Conservation (phyloP, 2,329 filamentous ascomycete species). For the Xylogone sp. region DNA sequence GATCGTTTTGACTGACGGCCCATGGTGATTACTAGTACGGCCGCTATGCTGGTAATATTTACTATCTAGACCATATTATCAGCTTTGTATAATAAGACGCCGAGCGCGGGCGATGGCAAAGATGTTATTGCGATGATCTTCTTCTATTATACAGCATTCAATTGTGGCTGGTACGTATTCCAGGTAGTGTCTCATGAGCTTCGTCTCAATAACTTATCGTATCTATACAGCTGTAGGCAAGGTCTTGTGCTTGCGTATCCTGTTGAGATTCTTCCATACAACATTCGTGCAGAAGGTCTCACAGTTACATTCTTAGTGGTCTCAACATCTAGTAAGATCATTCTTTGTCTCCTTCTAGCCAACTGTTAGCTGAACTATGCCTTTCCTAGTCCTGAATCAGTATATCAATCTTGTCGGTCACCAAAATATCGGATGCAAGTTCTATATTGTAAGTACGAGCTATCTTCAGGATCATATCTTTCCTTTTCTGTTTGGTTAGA, state of each 20-base stretch:
- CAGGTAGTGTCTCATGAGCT: too few species aligned
- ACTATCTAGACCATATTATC: constrained; percentile 32
- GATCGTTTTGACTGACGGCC: constrained; percentile 14
- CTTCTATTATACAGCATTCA: constrained; percentile 33
- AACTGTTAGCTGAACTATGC: constrained; percentile 11
- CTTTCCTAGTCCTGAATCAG: constrained; percentile 15
- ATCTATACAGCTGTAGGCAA: too few species aligned
- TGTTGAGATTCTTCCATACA: constrained; percentile 35
- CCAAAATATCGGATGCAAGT: constrained; percentile 17
- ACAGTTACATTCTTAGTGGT: constrained; percentile 26
- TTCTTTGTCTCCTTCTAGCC: constrained; percentile 16
- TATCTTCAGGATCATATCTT: too few species aligned
- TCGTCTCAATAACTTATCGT: too few species aligned
- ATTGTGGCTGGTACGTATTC: constrained; percentile 18
- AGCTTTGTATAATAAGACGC: constrained; percentile 26
- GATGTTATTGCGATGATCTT: constrained; percentile 33
- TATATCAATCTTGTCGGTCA: constrained; percentile 20
- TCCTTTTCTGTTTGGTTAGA: too few species aligned
- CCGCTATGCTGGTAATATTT: constrained; percentile 30
- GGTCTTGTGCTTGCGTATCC: constrained; percentile 33
- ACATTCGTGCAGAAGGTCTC: constrained; percentile 31
- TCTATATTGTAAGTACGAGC: constrained; percentile 26
- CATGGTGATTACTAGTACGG: constrained; percentile 8
- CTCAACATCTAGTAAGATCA: not conserved
- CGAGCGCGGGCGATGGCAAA: constrained; percentile 19